Evolutionary conservation across 192 early-diverging fungal genomes (phyloP).

Genomic region (Gaertneriomyces sp.): DNA sequence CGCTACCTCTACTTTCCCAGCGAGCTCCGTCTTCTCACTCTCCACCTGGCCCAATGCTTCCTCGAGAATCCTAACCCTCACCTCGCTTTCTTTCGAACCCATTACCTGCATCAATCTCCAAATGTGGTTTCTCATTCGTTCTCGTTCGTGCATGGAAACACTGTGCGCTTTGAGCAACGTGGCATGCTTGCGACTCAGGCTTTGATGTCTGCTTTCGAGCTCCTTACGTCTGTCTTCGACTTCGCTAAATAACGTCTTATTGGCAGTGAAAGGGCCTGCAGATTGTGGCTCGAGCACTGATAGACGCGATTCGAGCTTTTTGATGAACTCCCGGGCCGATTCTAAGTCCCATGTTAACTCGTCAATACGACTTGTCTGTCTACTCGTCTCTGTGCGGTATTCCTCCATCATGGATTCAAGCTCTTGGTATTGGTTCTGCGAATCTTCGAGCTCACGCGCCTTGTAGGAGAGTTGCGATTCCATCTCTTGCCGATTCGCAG

Average conservation of each 20-base stretch:
- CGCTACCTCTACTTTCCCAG: constrained; percentile 15
- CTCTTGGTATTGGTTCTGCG: constrained; percentile 2
- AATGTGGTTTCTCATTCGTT: constrained; percentile 42
- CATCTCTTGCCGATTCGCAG: constrained; percentile 12
- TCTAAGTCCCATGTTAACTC: constrained; percentile 32
- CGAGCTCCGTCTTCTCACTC: constrained; percentile 35
- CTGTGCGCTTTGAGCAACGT: constrained; percentile 34
- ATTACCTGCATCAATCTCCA: constrained; percentile 35
- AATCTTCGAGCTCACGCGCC: constrained; percentile 6
- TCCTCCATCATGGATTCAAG: constrained; percentile 24
- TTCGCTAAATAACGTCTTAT: constrained; percentile 35
- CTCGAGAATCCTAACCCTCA: constrained; percentile 26
- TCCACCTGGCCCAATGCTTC: constrained; percentile 31
- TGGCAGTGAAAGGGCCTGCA: not conserved
- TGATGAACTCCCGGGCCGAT: constrained; percentile 25
- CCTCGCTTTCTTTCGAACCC: constrained; percentile 17
- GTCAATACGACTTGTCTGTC: constrained; percentile 18
- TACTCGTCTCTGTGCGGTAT: constrained; percentile 8
- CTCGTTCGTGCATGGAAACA: constrained; percentile 37
- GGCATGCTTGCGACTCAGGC: constrained; percentile 26
- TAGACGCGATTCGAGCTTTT: constrained; percentile 26
- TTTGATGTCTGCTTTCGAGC: constrained; percentile 24
- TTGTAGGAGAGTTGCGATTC: constrained; percentile 1
- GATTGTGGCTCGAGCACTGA: constrained; percentile 25
- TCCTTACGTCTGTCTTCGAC: constrained; percentile 38